phyloP scores from a whole-genome alignment of 1,284 basidiomycete genomes.

The Veloboletus limbatus region DNA sequence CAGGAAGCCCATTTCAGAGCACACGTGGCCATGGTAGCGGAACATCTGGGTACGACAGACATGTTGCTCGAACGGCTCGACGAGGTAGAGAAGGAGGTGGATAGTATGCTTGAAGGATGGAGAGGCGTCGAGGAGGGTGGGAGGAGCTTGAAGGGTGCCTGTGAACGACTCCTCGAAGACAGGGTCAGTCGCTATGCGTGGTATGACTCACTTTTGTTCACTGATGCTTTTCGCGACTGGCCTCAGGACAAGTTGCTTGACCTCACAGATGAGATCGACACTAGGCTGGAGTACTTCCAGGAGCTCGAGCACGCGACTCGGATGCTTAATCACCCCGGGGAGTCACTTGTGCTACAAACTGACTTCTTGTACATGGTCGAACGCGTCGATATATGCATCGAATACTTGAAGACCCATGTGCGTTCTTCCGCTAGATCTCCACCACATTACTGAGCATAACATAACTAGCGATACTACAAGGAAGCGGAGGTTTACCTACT shows the following conservation, averaged over 20 bases:
- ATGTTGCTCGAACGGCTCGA: conserved; percentile 65
- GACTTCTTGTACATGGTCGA: conserved; percentile 95
- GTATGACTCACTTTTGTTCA: neutral
- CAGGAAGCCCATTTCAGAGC: conserved; percentile 88
- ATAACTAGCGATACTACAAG: conserved; percentile 73
- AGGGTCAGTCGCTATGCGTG: conserved; percentile 48
- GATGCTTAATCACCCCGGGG: conserved; percentile 89
- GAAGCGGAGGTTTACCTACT: conserved; percentile 91
- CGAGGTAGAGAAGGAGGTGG: conserved; percentile 71
- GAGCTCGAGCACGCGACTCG: conserved; percentile 87
- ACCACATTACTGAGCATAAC: conserved; percentile 4
- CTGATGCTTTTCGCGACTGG: neutral
- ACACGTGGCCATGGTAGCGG: conserved; percentile 72
- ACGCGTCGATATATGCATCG: conserved; percentile 87
- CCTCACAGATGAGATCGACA: conserved; percentile 74
- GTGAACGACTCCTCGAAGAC: conserved; percentile 83
- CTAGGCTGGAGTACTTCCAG: conserved; percentile 85
- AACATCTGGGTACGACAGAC: conserved; percentile 76
- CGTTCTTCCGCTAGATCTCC: conserved; percentile 28
- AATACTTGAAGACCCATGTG: conserved; percentile 83
- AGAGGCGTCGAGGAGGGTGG: conserved; percentile 85
- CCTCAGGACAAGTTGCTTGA: conserved; percentile 70
- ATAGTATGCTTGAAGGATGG: conserved; percentile 80
- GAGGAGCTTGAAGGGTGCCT: conserved; percentile 84
- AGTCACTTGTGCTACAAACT: conserved; percentile 81